A percentile compares a stretch with the other conserved stretches of the same genome.
phyloP scores from a whole-genome alignment of 257 asterid genomes.

The Solanum okadae region DNA sequence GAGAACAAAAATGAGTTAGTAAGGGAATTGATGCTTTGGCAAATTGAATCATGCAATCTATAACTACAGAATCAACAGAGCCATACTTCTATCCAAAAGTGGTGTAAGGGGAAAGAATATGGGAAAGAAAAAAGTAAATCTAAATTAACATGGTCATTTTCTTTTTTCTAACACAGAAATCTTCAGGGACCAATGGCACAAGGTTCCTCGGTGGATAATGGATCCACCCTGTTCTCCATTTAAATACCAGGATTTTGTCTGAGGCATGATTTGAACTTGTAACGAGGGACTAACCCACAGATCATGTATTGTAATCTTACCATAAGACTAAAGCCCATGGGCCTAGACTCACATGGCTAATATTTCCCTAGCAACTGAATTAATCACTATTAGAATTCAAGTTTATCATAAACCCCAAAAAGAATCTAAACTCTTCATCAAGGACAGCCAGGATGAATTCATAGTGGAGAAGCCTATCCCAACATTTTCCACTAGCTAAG shows the following conservation, averaged over 20 bases:
- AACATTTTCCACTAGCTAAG: background rate
- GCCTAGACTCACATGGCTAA: background rate
- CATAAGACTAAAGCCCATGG: background rate
- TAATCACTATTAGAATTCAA: background rate
- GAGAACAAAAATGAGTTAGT: conserved; percentile 18
- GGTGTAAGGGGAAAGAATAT: background rate
- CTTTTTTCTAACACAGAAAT: background rate
- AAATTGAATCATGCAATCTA: background rate
- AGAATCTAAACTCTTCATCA: background rate
- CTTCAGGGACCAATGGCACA: background rate
- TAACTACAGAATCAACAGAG: background rate
- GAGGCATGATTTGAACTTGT: background rate
- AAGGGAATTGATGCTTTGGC: background rate
- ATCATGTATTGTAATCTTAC: background rate
- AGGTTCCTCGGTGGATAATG: background rate
- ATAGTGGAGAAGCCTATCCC: background rate
- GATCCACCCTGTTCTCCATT: background rate
- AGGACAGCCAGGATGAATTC: background rate
- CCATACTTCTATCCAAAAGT: background rate
- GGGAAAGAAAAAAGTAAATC: background rate
- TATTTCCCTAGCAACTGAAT: background rate
- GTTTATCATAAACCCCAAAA: background rate
- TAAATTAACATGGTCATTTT: background rate
- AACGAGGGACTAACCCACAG: background rate
- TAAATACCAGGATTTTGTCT: background rate